Percentiles rank a stretch among this genome's conserved stretches.
These are phyloP conservation scores for Blastomyces parvus DNA, from an alignment of 2,329 filamentous ascomycete genomes.

Conservation along the genomic window DNA sequence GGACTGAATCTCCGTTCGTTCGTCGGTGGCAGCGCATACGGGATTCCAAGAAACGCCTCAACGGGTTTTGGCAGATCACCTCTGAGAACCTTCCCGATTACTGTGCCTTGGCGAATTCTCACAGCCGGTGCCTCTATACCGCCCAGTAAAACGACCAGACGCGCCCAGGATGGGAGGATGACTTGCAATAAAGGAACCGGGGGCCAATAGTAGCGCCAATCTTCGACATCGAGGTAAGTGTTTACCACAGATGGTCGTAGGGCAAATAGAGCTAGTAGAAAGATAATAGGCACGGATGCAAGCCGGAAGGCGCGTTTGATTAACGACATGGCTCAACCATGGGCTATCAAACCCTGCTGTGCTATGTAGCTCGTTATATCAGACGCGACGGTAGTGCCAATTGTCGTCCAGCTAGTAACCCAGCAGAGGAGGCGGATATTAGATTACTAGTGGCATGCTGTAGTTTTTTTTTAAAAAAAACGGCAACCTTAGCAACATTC, in stretches of 20 bases:
- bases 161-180: neutral
- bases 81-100: constrained; percentile 22
- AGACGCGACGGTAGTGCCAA: neutral
- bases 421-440: neutral
- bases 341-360: neutral
- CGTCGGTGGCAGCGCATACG: constrained; percentile 41
- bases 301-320: neutral
- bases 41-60: constrained; percentile 41
- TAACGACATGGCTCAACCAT: neutral
- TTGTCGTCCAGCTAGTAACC: neutral
- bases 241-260: neutral
- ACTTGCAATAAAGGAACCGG: neutral
- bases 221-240: neutral
- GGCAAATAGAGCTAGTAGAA: neutral
- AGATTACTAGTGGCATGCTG: neutral
- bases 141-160: neutral
- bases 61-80: constrained; percentile 21
- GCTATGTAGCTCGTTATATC: neutral
- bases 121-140: constrained; percentile 26
- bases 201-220: constrained; percentile 1
- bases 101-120: constrained; percentile 23
- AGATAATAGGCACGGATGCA: neutral
- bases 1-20: constrained; percentile 41
- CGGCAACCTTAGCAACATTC: neutral
- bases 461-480: neutral